Percentiles rank a stretch among this genome's conserved stretches.
Evolutionary conservation across 2,329 filamentous ascomycete genomes (phyloP).

Genomic region (Rhynchosporium graminicola): DNA sequence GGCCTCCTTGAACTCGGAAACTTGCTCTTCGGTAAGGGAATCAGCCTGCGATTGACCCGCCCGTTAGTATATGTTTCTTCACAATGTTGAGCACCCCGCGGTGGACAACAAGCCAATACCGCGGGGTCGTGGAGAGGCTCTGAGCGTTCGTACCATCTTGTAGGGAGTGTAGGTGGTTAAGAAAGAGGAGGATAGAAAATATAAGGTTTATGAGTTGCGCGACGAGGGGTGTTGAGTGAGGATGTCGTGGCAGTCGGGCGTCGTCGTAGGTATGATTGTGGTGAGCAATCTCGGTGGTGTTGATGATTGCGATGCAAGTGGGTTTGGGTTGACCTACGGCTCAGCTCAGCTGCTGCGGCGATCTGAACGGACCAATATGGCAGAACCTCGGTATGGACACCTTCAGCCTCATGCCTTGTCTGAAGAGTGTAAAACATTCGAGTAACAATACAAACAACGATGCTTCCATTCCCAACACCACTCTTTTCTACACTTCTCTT

Average conservation of each 20-base stretch:
- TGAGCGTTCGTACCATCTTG: slow-evolving; percentile 32
- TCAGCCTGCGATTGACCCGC: slow-evolving; percentile 67
- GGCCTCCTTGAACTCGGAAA: slow-evolving; percentile 99
- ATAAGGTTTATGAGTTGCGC: slow-evolving; percentile 1
- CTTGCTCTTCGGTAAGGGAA: slow-evolving; percentile 98
- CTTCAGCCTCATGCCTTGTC: slow-evolving; percentile 21
- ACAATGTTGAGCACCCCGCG: slow-evolving; percentile 17
- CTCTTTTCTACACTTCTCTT: slow-evolving; percentile 7
- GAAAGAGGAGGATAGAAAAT: slow-evolving; percentile 1
- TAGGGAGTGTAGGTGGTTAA: slow-evolving; percentile 13
- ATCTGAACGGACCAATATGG: background rate
- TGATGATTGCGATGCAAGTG: slow-evolving; percentile 18
- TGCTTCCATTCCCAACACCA: slow-evolving; percentile 22
- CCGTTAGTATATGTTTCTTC: slow-evolving; percentile 31
- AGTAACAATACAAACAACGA: slow-evolving; percentile 24
- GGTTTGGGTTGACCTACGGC: background rate
- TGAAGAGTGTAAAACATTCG: slow-evolving; percentile 14
- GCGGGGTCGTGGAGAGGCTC: slow-evolving; percentile 31
- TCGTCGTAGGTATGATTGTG: slow-evolving; percentile 10
- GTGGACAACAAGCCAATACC: slow-evolving; percentile 22
- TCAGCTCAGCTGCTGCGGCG: slow-evolving; percentile 2
- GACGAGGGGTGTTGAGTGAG: slow-evolving; percentile 2
- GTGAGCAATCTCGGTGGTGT: slow-evolving; percentile 9
- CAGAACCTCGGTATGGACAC: background rate
- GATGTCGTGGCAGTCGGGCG: slow-evolving; percentile 4